phyloP scores from a whole-genome alignment of 225 moss, liverwort and hornwort genomes.

The Sphagnum contortum region DNA sequence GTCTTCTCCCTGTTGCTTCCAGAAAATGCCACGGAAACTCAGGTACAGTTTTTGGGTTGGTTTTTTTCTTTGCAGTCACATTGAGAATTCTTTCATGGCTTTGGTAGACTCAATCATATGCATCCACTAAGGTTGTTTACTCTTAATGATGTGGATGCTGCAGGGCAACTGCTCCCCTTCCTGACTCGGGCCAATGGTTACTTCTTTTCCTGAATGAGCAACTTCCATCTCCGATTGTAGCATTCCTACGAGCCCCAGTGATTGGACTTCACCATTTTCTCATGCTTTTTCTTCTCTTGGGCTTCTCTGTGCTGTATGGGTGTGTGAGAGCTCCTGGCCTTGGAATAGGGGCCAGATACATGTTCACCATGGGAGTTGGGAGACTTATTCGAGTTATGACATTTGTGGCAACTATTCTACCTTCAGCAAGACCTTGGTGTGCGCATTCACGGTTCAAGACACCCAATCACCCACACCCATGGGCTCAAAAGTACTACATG shows the following conservation, averaged over 20 bases:
- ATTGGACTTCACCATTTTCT: conserved; percentile 92
- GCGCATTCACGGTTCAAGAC: conserved; percentile 76
- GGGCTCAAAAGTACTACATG: conserved; percentile 83
- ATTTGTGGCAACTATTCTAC: conserved; percentile 75
- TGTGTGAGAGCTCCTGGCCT: conserved; percentile 86
- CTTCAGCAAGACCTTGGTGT: conserved; percentile 96
- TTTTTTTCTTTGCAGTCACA: too few species aligned
- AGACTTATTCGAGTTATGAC: conserved; percentile 81
- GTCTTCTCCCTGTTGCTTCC: too few species aligned
- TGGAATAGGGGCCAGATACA: conserved; percentile 84
- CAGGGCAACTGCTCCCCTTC: conserved; percentile 75
- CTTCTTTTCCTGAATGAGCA: conserved; percentile 60
- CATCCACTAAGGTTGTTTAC: too few species aligned
- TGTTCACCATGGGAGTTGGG: conserved; percentile 91
- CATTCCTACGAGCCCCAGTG: conserved; percentile 64
- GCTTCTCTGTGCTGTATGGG: conserved; percentile 74
- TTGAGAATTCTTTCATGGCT: neutral
- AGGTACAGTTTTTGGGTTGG: too few species aligned
- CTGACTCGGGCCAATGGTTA: conserved; percentile 84
- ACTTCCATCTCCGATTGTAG: conserved; percentile 46
- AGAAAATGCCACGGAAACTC: too few species aligned
- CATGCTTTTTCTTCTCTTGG: conserved; percentile 81
- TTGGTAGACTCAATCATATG: too few species aligned
- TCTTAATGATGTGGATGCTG: neutral
- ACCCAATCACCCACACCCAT: conserved; percentile 69